Base-by-base conservation (phyloP, 108 stramenopile genomes). In the Chaetoceros muelleri region DNA sequence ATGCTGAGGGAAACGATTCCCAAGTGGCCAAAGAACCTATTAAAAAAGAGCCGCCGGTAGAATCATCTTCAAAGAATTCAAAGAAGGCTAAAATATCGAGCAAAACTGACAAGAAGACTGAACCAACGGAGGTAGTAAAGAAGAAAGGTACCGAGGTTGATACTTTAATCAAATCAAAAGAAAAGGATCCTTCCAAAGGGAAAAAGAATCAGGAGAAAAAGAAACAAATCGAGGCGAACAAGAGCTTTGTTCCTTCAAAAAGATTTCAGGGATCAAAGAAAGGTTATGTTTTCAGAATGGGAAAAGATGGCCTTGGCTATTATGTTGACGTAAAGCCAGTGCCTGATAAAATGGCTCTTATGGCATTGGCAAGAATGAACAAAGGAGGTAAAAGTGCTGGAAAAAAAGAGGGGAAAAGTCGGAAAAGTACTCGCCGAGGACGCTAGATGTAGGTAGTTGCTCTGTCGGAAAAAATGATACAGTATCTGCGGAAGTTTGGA, bases 201-300 rank as follows among this genome's bases (percentile, higher is more conserved):
- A 49, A 58, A 30, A 46, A 52, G 21, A 63, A 55, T 49, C 65
- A 53, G 60, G 44, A 58, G 34, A 24, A 17, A 17, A 29, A 53
- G 23, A 18, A 23, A 17, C 19, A 46, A 21, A 57, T 45, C 20
- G 48, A 74, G 19, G 26, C 61, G 13, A 17, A 19, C 24, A 58
- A 71, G 26, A 40, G 48, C 27, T 92, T 80, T 51, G 73, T 85
- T 46, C 30, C 75, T 22, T 61, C 75, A 22, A 88, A 89, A 55
- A 85, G 78, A 54, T 93, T 82, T 57, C 52, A 44, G 7, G 84
- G 85, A 10, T 64, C 82, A 24, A 89, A 87, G 67, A 63, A 66
- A 46, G 91, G 85, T 17, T 89, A 73, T 49, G 79, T 87, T 16
- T 93, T 89, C 48, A 60, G 52, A 30, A 78, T 65, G 65, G 85